Base-by-base conservation (phyloP, 2,329 filamentous ascomycete genomes). In the Coniochaeta sp. region DNA sequence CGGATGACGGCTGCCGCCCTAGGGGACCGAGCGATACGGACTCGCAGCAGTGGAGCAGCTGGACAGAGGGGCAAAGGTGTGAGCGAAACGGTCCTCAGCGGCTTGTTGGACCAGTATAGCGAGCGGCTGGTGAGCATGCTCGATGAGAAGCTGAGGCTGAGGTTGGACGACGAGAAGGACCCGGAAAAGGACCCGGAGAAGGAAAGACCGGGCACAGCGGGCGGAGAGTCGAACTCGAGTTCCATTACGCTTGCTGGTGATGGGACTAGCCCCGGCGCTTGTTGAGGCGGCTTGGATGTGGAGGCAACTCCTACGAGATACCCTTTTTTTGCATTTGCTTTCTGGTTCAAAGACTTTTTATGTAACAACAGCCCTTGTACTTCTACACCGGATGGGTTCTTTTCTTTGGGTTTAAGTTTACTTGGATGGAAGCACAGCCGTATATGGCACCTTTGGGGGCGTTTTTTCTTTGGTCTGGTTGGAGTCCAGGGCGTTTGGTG, bases 31-130 rank as follows among this genome's bases (percentile, higher is more conserved):
- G 80, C 79, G 6, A 81, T 79, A 61, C 75, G 82, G 64, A 82
- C 77, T 70, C 60, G 66, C 33, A 66, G 61, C 34, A 62, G 12
- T 31, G 24, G 57, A 28, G 57, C 22, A 19, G 56, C 47, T 16
- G 34, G 26, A 34, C 31, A 33, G 54, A 38, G 22, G 26, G 43
- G n/a, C 17, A 69, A 70, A 67, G 70, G 77, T 1, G 77, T 86
- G 70, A 83, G 80, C 64, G 85, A 87, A 67, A 81, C 79, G 19
- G 76, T 83, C 57, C 74, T 89, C 36, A 83, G 79, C 44, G 87
- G 86, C 57, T 74, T 92, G 52, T 75, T 93, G 8, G 89, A 91
- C 65, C 85, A 90, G 72, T 91, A 91, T 67, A 90, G 88, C 1
- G 88, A 91, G 67, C 81, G 86, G 62, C 76, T 93, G 56, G 84